These are phyloP conservation scores for Cyclotella atomus DNA, from an alignment of 108 stramenopile genomes.

Conservation along the genomic window DNA sequence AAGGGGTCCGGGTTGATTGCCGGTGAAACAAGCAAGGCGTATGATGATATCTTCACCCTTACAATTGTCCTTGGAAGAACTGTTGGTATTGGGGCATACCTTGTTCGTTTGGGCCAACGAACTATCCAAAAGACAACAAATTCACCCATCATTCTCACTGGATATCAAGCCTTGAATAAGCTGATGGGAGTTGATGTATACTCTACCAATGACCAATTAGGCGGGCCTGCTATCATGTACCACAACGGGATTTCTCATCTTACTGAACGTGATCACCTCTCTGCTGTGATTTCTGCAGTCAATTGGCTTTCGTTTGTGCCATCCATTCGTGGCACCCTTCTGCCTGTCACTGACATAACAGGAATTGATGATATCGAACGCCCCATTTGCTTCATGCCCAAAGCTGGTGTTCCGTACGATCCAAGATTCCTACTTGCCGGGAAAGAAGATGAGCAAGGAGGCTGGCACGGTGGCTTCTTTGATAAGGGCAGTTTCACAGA, in stretches of 20 bases:
- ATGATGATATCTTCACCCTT: conserved; percentile 97
- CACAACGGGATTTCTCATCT: conserved; percentile 97
- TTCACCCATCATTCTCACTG: conserved; percentile 98
- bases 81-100: conserved; percentile 99
- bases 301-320: conserved; percentile 98
- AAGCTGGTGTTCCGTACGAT: conserved; percentile 90
- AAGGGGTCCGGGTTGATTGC: conserved; percentile 98
- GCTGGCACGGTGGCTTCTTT: conserved; percentile 95
- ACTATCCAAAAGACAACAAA: conserved; percentile 95
- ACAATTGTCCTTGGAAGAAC: conserved; percentile 95
- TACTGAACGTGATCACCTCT: conserved; percentile 90
- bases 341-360: conserved; percentile 89
- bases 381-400: conserved; percentile 78
- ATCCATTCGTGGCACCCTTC: conserved; percentile 67
- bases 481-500: conserved; percentile 97
- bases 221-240: conserved; percentile 97
- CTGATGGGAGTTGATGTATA: conserved; percentile 99
- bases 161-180: conserved; percentile 99
- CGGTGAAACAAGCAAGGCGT: conserved; percentile 97
- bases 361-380: conserved; percentile 95
- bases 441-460: conserved; percentile 72
- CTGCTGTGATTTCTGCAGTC: conserved; percentile 85
- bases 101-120: conserved; percentile 97
- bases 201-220: conserved; percentile 98
- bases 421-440: conserved; percentile 91